Percentiles rank a stretch among this genome's conserved stretches.
Conservation (phyloP, 2,329 filamentous ascomycete species). For the Blastomyces silverae region DNA sequence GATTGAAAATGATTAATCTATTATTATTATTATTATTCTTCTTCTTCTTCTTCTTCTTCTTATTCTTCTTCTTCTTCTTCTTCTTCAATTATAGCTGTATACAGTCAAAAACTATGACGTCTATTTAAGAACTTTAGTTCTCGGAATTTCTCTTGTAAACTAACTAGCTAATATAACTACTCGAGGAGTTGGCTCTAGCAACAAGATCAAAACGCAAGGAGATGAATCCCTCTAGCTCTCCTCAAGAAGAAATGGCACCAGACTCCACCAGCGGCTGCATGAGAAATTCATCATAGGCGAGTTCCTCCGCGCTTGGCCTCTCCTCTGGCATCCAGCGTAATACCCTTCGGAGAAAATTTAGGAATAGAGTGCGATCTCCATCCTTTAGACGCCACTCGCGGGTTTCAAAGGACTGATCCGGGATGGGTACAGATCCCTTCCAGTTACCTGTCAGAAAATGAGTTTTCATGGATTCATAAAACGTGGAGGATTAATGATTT, state of each 20-base stretch:
- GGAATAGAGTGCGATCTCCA: constrained; percentile 1
- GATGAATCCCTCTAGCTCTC: constrained; percentile 16
- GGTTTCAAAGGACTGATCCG: constrained; percentile 4
- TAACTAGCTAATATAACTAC: too few species aligned
- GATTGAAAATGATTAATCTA: too few species aligned
- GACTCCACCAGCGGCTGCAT: constrained; percentile 13
- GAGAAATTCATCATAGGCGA: constrained; percentile 12
- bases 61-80: too few species aligned
- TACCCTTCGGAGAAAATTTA: constrained; percentile 9
- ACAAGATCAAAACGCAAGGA: not conserved
- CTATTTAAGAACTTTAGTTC: too few species aligned
- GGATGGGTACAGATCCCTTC: constrained; percentile 10
- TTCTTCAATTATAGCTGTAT: too few species aligned
- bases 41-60: too few species aligned
- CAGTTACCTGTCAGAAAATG: constrained; percentile 4
- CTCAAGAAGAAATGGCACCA: constrained; percentile 5
- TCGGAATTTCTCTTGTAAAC: too few species aligned
- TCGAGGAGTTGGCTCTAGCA: too few species aligned
- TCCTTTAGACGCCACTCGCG: constrained; percentile 4
- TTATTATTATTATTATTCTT: too few species aligned
- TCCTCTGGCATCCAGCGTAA: constrained; percentile 14
- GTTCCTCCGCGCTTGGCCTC: constrained; percentile 9
- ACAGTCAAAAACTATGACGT: too few species aligned
- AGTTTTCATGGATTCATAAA: not conserved
- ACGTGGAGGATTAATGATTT: not conserved